Conservation (phyloP, 176 grass and related monocot species). For the Bolboschoenus planiculmis region DNA sequence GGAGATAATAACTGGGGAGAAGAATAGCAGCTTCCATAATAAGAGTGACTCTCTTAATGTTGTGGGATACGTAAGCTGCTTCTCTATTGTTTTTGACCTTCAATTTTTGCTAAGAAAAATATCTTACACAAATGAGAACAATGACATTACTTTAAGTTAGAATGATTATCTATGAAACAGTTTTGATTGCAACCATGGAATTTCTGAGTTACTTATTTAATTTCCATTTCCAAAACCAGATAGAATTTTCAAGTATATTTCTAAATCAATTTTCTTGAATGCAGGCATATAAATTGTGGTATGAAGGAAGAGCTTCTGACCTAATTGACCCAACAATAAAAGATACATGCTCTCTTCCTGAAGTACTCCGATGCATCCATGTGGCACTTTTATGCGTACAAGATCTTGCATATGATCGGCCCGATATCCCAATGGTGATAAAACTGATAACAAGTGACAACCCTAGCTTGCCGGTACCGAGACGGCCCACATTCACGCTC, state of each 20-base stretch:
- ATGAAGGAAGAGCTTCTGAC: slow-evolving; percentile 25
- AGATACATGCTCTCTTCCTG: slow-evolving; percentile 22
- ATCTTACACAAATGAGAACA: not conserved
- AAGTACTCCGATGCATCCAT: slow-evolving; percentile 43
- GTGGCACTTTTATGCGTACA: slow-evolving; percentile 56
- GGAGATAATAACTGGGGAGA: slow-evolving; percentile 47
- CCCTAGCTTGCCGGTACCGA: slow-evolving; percentile 28
- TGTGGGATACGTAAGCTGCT: slow-evolving; percentile 44
- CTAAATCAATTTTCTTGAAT: not conserved
- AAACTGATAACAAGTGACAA: slow-evolving; percentile 42
- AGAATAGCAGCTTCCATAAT: slow-evolving; percentile 32
- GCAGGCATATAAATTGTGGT: slow-evolving; percentile 56
- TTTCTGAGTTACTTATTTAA: not conserved
- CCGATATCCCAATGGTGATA: slow-evolving; percentile 43
- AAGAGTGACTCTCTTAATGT: slow-evolving; percentile 41
- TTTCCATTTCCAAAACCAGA: not conserved
- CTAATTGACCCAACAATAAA: slow-evolving; percentile 30
- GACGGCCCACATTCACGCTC: slow-evolving; percentile 11
- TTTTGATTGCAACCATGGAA: not conserved
- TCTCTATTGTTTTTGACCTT: not conserved
- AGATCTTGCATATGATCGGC: slow-evolving; percentile 38
- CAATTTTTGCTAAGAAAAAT: not conserved
- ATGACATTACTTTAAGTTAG: not conserved
- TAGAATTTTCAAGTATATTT: not conserved
- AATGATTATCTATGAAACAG: not conserved